Conservation (phyloP, 805 yeast genomes). For the Candida krabiensis region DNA sequence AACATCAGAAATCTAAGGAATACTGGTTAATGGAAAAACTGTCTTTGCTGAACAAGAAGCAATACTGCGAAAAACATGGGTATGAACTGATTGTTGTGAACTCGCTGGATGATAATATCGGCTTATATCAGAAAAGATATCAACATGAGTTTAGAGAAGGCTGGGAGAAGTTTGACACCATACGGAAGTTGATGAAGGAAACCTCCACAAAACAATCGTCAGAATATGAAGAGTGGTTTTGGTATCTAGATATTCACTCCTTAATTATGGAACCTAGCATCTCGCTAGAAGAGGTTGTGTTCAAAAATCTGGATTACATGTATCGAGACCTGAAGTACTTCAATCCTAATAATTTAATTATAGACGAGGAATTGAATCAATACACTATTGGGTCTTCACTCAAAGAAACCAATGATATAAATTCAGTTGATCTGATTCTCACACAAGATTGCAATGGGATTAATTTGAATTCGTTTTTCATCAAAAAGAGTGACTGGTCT, state of each 20-base stretch:
- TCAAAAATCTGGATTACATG: constrained; percentile 31
- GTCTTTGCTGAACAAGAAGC: constrained; percentile 46
- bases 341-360: constrained; percentile 35
- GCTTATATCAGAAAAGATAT: constrained; percentile 44
- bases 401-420: constrained; percentile 25
- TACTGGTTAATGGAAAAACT: constrained; percentile 49
- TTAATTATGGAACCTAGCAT: constrained; percentile 41
- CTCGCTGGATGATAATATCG: constrained; percentile 36
- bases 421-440: constrained; percentile 37
- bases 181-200: constrained; percentile 36
- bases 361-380: constrained; percentile 30
- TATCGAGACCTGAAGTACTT: constrained; percentile 35
- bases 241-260: constrained; percentile 42
- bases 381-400: constrained; percentile 21
- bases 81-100: constrained; percentile 43
- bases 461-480: constrained; percentile 39
- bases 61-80: constrained; percentile 47
- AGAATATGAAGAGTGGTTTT: constrained; percentile 37
- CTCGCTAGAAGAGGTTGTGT: constrained; percentile 35
- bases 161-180: constrained; percentile 42
- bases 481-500: constrained; percentile 40
- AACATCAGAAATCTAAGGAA: constrained; percentile 38
- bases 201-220: constrained; percentile 24
- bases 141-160: constrained; percentile 50
- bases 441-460: constrained; percentile 45